A percentile compares a stretch with the other conserved stretches of the same genome.
Conservation (phyloP, 2,329 filamentous ascomycete genomes). For the Penicillium sp. region DNA sequence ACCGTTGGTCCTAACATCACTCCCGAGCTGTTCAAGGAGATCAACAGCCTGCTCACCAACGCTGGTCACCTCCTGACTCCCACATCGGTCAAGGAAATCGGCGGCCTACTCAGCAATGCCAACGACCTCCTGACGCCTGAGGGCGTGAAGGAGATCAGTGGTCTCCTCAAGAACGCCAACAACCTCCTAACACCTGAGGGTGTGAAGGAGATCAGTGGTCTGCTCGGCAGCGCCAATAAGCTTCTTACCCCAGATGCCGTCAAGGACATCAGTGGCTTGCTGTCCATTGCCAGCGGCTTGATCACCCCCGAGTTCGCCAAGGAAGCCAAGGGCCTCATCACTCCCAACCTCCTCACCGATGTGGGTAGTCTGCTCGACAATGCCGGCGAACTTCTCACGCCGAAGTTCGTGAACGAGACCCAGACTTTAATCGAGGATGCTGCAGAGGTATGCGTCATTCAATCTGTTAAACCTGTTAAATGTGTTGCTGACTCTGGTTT, state of each 20-base stretch:
- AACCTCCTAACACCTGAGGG: slow-evolving; percentile 12
- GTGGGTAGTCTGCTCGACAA: slow-evolving; percentile 25
- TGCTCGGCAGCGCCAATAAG: background rate
- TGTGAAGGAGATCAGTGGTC: slow-evolving; percentile 13
- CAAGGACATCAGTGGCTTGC: slow-evolving; percentile 22
- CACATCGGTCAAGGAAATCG: slow-evolving; percentile 71
- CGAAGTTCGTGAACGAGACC: slow-evolving; percentile 32
- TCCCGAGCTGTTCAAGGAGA: no score
- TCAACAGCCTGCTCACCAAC: no score
- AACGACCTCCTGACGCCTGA: slow-evolving; percentile 12
- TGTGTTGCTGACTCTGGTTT: slow-evolving; percentile 12
- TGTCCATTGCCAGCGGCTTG: slow-evolving; percentile 30
- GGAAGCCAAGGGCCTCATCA: slow-evolving; percentile 24
- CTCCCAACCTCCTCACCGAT: slow-evolving; percentile 21
- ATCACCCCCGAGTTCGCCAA: slow-evolving; percentile 33
- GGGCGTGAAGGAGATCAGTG: slow-evolving; percentile 16
- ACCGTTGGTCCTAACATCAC: no score
- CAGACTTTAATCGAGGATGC: slow-evolving; percentile 28
- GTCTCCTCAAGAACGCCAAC: slow-evolving; percentile 14
- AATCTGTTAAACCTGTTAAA: background rate
- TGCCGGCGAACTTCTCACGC: slow-evolving; percentile 26
- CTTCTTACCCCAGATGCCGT: slow-evolving; percentile 25
- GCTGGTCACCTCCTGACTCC: background rate
- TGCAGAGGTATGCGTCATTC: slow-evolving; percentile 26
- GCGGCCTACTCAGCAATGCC: slow-evolving; percentile 42